Evolutionary conservation across 148 eudicot genomes (phyloP).

Genomic region (Drosera capensis): DNA sequence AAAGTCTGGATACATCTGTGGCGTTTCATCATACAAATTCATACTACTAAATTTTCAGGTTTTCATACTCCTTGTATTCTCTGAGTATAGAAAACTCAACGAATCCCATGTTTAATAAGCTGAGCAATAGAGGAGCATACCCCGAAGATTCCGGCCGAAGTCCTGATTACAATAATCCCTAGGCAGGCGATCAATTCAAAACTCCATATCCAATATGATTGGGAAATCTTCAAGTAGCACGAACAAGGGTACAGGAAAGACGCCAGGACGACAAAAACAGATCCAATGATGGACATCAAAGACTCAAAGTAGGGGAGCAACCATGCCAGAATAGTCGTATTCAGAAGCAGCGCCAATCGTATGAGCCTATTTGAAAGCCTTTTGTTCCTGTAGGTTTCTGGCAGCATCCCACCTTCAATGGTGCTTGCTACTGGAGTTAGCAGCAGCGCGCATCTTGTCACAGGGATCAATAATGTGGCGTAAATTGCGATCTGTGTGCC

Average conservation of each 20-base stretch:
- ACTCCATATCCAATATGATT: conserved; percentile 10
- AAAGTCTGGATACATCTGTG: no score
- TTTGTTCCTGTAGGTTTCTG: conserved; percentile 6
- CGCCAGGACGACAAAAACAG: conserved; percentile 10
- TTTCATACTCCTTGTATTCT: no score
- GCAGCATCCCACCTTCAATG: conserved; percentile 15
- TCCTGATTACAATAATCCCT: conserved; percentile 14
- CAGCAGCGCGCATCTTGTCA: conserved; percentile 20
- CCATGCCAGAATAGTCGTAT: conserved; percentile 12
- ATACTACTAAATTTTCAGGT: no score
- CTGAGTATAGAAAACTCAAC: no score
- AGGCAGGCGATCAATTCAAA: conserved; percentile 2
- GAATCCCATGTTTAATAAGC: conserved; percentile 9
- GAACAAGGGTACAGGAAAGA: conserved; percentile 18
- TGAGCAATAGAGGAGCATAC: conserved; percentile 13
- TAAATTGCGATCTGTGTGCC: conserved; percentile 22
- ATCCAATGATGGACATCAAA: conserved; percentile 15
- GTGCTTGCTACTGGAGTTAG: conserved; percentile 24
- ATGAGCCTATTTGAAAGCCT: conserved; percentile 6
- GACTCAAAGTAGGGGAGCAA: conserved; percentile 10
- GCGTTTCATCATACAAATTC: no score
- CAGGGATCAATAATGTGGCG: conserved; percentile 23
- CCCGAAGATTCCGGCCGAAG: conserved; percentile 15
- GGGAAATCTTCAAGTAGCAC: conserved; percentile 17
- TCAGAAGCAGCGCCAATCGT: conserved; percentile 12